Evolutionary conservation across 345 rosid species (phyloP).

Genomic region (Gossypium longicalyx): DNA sequence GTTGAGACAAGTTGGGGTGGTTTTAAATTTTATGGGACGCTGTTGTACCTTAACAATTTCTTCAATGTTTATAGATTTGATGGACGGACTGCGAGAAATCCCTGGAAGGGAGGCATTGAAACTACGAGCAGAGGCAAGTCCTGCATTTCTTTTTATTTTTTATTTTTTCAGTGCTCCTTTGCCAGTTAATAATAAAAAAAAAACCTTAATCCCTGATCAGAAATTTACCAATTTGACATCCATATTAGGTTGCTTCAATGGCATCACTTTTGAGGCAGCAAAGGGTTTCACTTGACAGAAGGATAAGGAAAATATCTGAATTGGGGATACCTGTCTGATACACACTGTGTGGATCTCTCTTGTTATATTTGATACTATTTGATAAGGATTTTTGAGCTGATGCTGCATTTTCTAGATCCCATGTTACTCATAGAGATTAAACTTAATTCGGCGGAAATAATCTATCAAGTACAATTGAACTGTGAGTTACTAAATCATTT

Average conservation of each 20-base stretch:
- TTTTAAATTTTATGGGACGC: neutral
- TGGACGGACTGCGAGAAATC: conserved; percentile 86
- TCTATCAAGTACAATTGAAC: neutral
- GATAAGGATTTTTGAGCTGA: neutral
- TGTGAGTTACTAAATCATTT: neutral
- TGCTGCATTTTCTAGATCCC: neutral
- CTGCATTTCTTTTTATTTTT: neutral
- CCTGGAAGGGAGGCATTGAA: conserved; percentile 88
- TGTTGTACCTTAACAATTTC: neutral
- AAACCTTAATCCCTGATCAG: neutral
- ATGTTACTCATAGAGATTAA: neutral
- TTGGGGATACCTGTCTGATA: conserved; percentile 61
- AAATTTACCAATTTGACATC: neutral
- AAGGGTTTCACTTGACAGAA: conserved; percentile 54
- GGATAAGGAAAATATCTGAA: conserved; percentile 76
- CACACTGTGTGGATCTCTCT: neutral
- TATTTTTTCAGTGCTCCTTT: neutral
- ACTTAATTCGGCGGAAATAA: neutral
- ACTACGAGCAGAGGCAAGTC: conserved; percentile 86
- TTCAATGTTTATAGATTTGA: conserved; percentile 48
- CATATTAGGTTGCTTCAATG: conserved; percentile 73
- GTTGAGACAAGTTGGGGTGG: neutral
- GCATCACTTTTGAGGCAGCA: conserved; percentile 58
- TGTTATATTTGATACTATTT: neutral
- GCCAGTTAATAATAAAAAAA: neutral